Evolutionary conservation across 805 yeast species (phyloP).

Genomic region (Metschnikowia lachancei): DNA sequence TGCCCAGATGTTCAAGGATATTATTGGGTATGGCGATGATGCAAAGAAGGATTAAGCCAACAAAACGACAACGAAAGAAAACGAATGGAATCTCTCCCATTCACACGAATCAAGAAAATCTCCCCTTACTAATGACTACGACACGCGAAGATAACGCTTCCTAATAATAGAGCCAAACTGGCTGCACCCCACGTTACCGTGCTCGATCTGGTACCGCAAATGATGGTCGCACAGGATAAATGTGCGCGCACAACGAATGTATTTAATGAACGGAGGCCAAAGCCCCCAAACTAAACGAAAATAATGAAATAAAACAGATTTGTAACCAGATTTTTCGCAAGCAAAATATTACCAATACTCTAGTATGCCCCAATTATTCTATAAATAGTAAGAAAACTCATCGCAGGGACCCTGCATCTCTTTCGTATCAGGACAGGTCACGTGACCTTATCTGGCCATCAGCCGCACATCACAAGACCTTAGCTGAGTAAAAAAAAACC

Average conservation of each 20-base stretch:
- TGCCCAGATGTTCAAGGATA: constrained; percentile 68
- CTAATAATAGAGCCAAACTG: background rate
- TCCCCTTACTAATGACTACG: background rate
- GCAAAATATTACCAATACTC: too few relatives aligned
- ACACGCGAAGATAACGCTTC: background rate
- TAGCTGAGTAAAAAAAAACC: background rate
- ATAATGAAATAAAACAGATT: constrained; percentile 3
- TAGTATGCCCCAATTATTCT: too few relatives aligned
- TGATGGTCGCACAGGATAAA: background rate
- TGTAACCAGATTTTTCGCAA: too few relatives aligned
- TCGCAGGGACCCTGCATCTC: too few relatives aligned
- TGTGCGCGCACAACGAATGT: background rate
- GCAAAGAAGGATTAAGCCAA: constrained; percentile 1
- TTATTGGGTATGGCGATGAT: constrained; percentile 52
- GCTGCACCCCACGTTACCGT: background rate
- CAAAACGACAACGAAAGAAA: too few relatives aligned
- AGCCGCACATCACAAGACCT: background rate
- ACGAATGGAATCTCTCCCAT: too few relatives aligned
- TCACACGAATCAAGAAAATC: background rate
- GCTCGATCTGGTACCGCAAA: background rate
- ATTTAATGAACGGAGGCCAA: constrained; percentile 1
- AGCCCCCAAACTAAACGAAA: constrained; percentile 1
- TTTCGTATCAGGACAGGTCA: background rate
- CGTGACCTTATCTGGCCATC: background rate
- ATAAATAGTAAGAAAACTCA: too few relatives aligned